Base-by-base conservation (phyloP, 1,284 basidiomycete genomes). In the Puccinia polysora region DNA sequence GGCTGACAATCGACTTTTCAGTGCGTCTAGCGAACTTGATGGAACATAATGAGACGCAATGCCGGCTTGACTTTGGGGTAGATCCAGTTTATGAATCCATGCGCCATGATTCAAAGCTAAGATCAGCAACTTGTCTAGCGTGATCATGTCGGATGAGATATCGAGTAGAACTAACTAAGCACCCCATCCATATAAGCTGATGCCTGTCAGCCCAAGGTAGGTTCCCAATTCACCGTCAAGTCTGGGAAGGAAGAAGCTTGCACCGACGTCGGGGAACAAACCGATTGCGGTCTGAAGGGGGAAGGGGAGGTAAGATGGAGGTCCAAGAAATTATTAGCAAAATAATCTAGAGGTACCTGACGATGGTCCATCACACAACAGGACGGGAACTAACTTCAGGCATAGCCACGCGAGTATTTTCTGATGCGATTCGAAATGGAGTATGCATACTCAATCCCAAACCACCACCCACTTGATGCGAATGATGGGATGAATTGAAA, bases 381-480 rank as follows among this genome's bases (percentile, higher is more conserved):
- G n/a, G n/a, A n/a, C n/a, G n/a, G n/a, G n/a, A n/a, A 56, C 72
- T 38, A 28, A 76, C 77, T 63, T 97, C 93, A 40, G 96, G 96
- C 95, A 98, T 98, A n/a, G 93, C 89, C 79, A 94, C 90, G 0
- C 85, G 75, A 0, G 95, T 97, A 53, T 89, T 89, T 80, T 97
- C 92, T 2, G 96, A 97, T 2, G 94, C 94, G 73, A 99, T 85
- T 74, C 96, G 85, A 81, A 98, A 92, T 0, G 88, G 86, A 3
- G 93, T 94, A 75, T 90, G 87, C n/a, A 89, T 86, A 36, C 87
- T 85, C 65, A 98, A 85, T 58, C 96, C 96, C 38, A 91, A 90
- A 62, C 96, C 96, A 72, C 96, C 96, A 49, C 96, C 96, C 89
- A 97, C 92, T 93, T 75, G 45, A 67, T 73, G 32, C 73, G 28